These are phyloP conservation scores for Lepiota venenata DNA, from an alignment of 768 basidiomycete genomes.

Conservation along the genomic window DNA sequence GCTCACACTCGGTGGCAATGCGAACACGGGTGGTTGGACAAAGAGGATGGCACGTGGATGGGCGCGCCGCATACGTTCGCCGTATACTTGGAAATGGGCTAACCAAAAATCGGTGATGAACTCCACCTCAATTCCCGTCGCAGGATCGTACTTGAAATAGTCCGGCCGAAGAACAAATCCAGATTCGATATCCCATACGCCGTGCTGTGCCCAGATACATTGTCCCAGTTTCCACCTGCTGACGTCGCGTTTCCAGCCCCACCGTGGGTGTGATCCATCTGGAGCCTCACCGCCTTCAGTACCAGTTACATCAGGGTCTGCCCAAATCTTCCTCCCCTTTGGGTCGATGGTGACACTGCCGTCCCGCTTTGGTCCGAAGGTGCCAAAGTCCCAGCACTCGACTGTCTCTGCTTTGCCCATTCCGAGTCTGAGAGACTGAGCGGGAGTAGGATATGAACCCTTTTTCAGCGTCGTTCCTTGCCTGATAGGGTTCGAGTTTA, in stretches of 20 bases:
- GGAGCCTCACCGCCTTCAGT: constrained; percentile 21
- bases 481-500: constrained; percentile 57
- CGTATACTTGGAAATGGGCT: constrained; percentile 60
- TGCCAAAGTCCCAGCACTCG: constrained; percentile 78
- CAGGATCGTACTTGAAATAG: constrained; percentile 64
- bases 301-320: constrained; percentile 36
- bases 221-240: constrained; percentile 68
- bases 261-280: constrained; percentile 58
- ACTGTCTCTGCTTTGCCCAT: constrained; percentile 85
- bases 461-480: constrained; percentile 80
- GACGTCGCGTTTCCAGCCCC: constrained; percentile 80
- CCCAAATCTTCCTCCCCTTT: constrained; percentile 76
- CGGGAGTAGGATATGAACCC: constrained; percentile 82
- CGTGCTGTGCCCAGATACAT: constrained; percentile 86
- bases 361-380: constrained; percentile 69
- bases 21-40: constrained; percentile 89
- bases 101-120: constrained; percentile 82
- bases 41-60: constrained; percentile 90
- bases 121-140: constrained; percentile 43
- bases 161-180: constrained; percentile 64
- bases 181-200: constrained; percentile 80
- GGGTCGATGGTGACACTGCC: constrained; percentile 86
- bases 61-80: constrained; percentile 51
- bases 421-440: constrained; percentile 80
- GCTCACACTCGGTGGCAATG: constrained; percentile 61